phyloP scores from a whole-genome alignment of 1,284 basidiomycete genomes.

The Afroboletus lepidellus region DNA sequence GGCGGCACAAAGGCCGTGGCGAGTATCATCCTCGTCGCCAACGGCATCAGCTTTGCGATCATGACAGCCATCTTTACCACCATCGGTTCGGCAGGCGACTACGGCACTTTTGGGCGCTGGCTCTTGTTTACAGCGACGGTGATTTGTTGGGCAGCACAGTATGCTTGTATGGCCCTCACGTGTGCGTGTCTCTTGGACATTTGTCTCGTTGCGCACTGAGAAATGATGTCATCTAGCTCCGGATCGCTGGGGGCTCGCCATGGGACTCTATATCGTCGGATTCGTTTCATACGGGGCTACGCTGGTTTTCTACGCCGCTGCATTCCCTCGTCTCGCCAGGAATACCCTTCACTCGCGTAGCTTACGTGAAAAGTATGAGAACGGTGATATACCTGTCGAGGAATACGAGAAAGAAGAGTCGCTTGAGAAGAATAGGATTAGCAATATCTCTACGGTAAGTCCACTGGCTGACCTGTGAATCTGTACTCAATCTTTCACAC shows the following conservation, averaged over 20 bases:
- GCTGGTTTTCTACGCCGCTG: slow-evolving; percentile 78
- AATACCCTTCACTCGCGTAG: slow-evolving; percentile 70
- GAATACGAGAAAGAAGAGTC: slow-evolving; percentile 77
- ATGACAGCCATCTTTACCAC: slow-evolving; percentile 82
- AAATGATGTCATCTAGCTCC: slow-evolving; percentile 49
- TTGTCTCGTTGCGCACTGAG: background rate
- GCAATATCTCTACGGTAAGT: slow-evolving; percentile 77
- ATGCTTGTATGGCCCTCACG: slow-evolving; percentile 70
- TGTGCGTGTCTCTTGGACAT: slow-evolving; percentile 38
- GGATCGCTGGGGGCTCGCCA: slow-evolving; percentile 70
- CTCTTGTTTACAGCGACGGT: slow-evolving; percentile 69
- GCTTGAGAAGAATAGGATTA: slow-evolving; percentile 81
- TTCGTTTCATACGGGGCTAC: slow-evolving; percentile 77
- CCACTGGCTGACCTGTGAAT: slow-evolving; percentile 19
- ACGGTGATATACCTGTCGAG: slow-evolving; percentile 55
- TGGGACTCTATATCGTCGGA: slow-evolving; percentile 80
- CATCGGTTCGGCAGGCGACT: slow-evolving; percentile 80
- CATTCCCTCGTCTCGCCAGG: slow-evolving; percentile 80
- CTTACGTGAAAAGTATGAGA: slow-evolving; percentile 57
- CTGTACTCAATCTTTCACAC: background rate
- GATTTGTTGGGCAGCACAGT: slow-evolving; percentile 79
- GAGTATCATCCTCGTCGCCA: slow-evolving; percentile 72
- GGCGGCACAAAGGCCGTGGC: slow-evolving; percentile 68
- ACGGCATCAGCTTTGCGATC: slow-evolving; percentile 74
- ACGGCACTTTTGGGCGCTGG: slow-evolving; percentile 77